These are phyloP conservation scores for Aspergillus cavernicola DNA, from an alignment of 495 filamentous ascomycete genomes.

Conservation along the genomic window DNA sequence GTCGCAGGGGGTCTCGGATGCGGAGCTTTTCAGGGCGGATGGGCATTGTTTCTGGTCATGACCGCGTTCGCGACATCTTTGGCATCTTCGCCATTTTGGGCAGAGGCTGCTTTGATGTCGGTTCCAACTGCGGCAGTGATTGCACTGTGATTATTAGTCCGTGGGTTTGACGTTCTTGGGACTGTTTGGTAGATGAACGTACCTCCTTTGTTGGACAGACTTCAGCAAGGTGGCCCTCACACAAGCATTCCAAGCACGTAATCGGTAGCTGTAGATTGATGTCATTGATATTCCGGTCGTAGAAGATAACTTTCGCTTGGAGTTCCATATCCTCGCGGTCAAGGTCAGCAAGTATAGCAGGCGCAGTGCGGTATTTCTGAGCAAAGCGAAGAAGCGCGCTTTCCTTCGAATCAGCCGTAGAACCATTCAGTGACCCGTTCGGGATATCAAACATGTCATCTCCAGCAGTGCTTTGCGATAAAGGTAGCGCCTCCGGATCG, in stretches of 20 bases:
- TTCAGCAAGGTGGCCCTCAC: constrained; percentile 42
- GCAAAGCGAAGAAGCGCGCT: constrained; percentile 33
- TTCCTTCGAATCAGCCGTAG: constrained; percentile 30
- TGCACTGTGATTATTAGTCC: constrained; percentile 29
- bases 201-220: constrained; percentile 46
- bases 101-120: constrained; percentile 37
- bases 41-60: constrained; percentile 37
- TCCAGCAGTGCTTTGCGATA: not conserved
- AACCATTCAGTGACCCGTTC: constrained; percentile 1
- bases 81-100: constrained; percentile 40
- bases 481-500: constrained; percentile 21
- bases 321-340: constrained; percentile 37
- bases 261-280: constrained; percentile 64
- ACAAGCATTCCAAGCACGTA: constrained; percentile 43
- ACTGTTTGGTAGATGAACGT: not conserved
- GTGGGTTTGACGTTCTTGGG: not conserved
- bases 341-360: constrained; percentile 40
- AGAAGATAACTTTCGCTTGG: constrained; percentile 41
- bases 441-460: not conserved
- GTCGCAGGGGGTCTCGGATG: constrained; percentile 42
- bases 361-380: constrained; percentile 34
- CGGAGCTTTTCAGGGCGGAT: constrained; percentile 35
- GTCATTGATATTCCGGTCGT: constrained; percentile 58
- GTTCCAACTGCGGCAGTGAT: constrained; percentile 40
- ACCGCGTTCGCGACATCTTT: constrained; percentile 44